A percentile compares a stretch with the other conserved stretches of the same genome.
Conservation (phyloP, 2,329 filamentous ascomycete species). For the Penicillium occitanis region DNA sequence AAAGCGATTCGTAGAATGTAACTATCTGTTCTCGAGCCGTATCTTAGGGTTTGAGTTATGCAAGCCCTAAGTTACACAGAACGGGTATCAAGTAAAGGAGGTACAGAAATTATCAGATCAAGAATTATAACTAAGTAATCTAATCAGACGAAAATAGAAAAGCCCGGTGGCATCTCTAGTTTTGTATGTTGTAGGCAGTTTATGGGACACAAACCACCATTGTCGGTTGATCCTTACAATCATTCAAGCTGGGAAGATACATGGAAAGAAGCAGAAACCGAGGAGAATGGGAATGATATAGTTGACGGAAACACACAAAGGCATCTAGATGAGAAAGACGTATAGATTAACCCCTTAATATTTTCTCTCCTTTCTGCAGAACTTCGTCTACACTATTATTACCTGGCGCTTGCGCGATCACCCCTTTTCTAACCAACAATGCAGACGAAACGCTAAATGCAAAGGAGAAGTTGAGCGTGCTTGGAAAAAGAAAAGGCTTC, state of each 20-base stretch:
- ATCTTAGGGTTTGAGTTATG: too few relatives aligned
- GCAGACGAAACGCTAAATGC: not conserved
- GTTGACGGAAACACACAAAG: not conserved
- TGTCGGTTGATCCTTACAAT: too few relatives aligned
- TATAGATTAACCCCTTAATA: not conserved
- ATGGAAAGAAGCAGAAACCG: not conserved
- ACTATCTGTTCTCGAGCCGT: not conserved
- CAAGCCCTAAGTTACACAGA: not conserved
- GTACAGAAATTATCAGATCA: not conserved
- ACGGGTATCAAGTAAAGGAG: not conserved
- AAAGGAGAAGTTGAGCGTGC: not conserved
- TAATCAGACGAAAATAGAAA: not conserved
- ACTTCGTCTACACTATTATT: not conserved
- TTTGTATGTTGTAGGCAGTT: not conserved
- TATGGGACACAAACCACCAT: too few relatives aligned
- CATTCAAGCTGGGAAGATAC: too few relatives aligned
- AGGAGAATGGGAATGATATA: not conserved
- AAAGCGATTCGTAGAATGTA: not conserved
- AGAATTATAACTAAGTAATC: not conserved
- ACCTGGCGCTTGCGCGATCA: not conserved
- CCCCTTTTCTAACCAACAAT: not conserved
- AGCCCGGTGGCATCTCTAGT: not conserved
- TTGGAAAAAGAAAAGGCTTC: not conserved
- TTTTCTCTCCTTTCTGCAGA: not conserved
- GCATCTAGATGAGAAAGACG: not conserved